Conservation (phyloP, 1,284 basidiomycete genomes). For the Ustilago crameri region DNA sequence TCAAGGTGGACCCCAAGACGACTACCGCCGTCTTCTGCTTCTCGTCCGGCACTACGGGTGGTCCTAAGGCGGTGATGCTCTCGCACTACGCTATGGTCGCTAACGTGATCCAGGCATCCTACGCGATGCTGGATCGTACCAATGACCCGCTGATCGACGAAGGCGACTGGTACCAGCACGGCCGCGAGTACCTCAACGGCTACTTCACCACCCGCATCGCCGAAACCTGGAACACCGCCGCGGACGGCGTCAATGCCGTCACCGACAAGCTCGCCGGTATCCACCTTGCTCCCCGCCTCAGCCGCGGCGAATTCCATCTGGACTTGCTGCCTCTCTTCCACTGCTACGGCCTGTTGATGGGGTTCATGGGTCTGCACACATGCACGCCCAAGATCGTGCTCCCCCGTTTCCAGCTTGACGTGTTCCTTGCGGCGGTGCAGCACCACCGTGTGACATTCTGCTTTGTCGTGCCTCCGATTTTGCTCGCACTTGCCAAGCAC, state of each 20-base stretch:
- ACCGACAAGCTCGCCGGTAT: constrained; percentile 34
- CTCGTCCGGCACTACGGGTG: constrained; percentile 64
- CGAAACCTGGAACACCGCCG: constrained; percentile 48
- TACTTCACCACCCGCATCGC: constrained; percentile 53
- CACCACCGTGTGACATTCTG: constrained; percentile 60
- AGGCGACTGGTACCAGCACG: constrained; percentile 48
- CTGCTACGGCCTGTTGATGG: constrained; percentile 65
- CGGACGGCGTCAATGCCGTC: constrained; percentile 32
- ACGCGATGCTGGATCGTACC: constrained; percentile 58
- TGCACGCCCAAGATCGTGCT: constrained; percentile 60
- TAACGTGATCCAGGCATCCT: constrained; percentile 63
- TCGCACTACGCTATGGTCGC: constrained; percentile 62
- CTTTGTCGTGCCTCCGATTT: constrained; percentile 66
- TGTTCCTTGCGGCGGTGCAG: constrained; percentile 58
- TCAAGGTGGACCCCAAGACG: constrained; percentile 38
- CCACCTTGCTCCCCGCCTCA: constrained; percentile 33
- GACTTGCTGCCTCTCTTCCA: constrained; percentile 65
- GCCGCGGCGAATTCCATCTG: constrained; percentile 59
- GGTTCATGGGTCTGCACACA: constrained; percentile 62
- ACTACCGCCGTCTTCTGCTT: constrained; percentile 62
- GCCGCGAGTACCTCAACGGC: constrained; percentile 32
- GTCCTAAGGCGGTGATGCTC: constrained; percentile 64
- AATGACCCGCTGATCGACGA: constrained; percentile 60
- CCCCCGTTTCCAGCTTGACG: constrained; percentile 56
- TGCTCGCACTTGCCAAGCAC: constrained; percentile 61